These are phyloP conservation scores for Blastocystis hominis DNA, from an alignment of 352 stramenopile species.

Conservation along the genomic window DNA sequence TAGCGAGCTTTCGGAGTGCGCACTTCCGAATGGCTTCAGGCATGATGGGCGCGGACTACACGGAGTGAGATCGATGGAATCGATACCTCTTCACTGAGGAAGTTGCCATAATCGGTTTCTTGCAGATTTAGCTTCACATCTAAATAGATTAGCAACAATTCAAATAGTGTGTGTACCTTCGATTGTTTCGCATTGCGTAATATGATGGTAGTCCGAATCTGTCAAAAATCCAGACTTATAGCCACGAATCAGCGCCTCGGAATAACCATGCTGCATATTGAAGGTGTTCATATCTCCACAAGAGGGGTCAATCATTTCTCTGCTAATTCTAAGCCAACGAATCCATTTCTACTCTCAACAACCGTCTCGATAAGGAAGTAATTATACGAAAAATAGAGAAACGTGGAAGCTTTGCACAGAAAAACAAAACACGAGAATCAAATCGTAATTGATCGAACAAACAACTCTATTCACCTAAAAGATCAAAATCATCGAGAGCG, in stretches of 20 bases:
- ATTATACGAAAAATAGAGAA: not conserved
- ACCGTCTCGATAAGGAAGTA: not conserved
- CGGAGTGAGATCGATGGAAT: constrained; percentile 63
- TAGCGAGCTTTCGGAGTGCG: constrained; percentile 75
- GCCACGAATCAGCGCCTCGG: constrained; percentile 37
- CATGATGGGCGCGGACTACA: constrained; percentile 69
- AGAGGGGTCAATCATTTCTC: not conserved
- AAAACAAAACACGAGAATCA: not conserved
- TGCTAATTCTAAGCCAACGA: not conserved
- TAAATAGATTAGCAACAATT: not conserved
- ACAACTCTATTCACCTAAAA: constrained; percentile 79
- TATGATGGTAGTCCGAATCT: constrained; percentile 77
- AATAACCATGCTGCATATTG: constrained; percentile 74
- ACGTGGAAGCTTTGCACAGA: not conserved
- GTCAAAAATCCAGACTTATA: constrained; percentile 71
- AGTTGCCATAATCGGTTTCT: constrained; percentile 93
- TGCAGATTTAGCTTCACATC: constrained; percentile 76
- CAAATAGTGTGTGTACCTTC: constrained; percentile 62
- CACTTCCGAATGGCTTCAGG: constrained; percentile 72
- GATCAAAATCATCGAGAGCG: constrained; percentile 98
- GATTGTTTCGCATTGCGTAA: constrained; percentile 77
- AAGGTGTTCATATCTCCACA: constrained; percentile 72
- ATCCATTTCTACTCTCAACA: not conserved
- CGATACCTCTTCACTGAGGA: constrained; percentile 78
- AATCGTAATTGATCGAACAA: not conserved